Percentiles rank a stretch among this genome's conserved stretches.
Evolutionary conservation across 495 filamentous ascomycete species (phyloP).

Genomic region (Penicillium mononematosum): DNA sequence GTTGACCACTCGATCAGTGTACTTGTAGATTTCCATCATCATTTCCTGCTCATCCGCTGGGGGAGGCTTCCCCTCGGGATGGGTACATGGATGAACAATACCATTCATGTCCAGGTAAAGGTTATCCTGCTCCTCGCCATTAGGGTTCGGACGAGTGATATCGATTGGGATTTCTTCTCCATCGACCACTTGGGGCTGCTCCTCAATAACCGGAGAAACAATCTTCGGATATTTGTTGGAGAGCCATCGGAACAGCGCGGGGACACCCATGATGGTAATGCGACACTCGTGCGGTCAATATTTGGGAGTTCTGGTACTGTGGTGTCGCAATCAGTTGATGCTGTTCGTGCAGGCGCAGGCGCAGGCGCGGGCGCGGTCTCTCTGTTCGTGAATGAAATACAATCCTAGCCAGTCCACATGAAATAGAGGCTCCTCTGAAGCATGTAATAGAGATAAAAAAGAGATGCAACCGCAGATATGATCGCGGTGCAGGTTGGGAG

Average conservation of each 20-base stretch:
- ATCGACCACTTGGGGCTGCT: constrained; percentile 72
- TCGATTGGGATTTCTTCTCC: constrained; percentile 82
- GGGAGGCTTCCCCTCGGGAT: constrained; percentile 89
- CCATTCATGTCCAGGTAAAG: constrained; percentile 99
- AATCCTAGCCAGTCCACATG: not conserved
- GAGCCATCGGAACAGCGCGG: constrained; percentile 89
- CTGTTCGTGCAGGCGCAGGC: constrained; percentile 1
- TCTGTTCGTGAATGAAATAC: not conserved
- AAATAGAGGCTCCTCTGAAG: not conserved
- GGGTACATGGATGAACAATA: constrained; percentile 98
- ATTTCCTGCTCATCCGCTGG: constrained; percentile 96
- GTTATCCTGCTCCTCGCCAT: constrained; percentile 97
- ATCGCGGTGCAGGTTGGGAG: constrained; percentile 19
- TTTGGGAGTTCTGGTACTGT: not conserved
- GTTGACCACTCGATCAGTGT: constrained; percentile 96
- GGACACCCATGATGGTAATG: constrained; percentile 78
- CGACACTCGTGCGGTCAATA: constrained; percentile 13
- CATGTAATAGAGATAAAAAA: constrained; percentile 1
- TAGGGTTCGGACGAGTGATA: constrained; percentile 81
- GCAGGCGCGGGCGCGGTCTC: constrained; percentile 1
- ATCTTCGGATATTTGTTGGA: constrained; percentile 97
- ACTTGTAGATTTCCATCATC: constrained; percentile 97
- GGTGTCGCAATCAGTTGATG: constrained; percentile 8
- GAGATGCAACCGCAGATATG: constrained; percentile 18
- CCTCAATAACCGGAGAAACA: constrained; percentile 84